phyloP scores from a whole-genome alignment of 768 basidiomycete species.

The Hygrophorus pudorinus region DNA sequence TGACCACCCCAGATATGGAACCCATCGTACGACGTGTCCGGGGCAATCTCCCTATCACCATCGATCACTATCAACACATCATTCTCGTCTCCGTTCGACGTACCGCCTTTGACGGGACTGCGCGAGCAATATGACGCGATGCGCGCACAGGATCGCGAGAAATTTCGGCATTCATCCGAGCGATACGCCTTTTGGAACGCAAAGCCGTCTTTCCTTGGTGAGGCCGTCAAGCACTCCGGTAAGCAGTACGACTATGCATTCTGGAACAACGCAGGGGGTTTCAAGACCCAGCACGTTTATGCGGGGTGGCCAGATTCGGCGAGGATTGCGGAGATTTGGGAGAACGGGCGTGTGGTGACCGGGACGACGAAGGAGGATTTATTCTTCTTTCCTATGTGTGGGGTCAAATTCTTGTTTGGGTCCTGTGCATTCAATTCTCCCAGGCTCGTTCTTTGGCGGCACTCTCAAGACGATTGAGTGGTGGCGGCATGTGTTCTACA shows the following conservation, averaged over 20 bases:
- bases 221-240: constrained; percentile 25
- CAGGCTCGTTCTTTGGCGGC: constrained; percentile 55
- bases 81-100: constrained; percentile 33
- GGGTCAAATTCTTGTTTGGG: constrained; percentile 32
- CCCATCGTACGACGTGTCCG: constrained; percentile 21
- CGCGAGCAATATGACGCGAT: constrained; percentile 28
- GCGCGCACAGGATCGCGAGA: constrained; percentile 39
- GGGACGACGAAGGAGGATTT: constrained; percentile 28
- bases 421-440: constrained; percentile 23
- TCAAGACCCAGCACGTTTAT: constrained; percentile 34
- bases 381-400: constrained; percentile 37
- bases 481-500: constrained; percentile 37
- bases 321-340: constrained; percentile 31
- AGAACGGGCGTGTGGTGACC: constrained; percentile 21
- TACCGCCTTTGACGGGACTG: constrained; percentile 32
- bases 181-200: constrained; percentile 48
- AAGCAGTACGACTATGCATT: constrained; percentile 42
- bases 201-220: constrained; percentile 39
- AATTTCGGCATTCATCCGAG: constrained; percentile 30
- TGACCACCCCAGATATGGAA: constrained; percentile 31
- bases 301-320: constrained; percentile 34
- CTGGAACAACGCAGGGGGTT: constrained; percentile 50
- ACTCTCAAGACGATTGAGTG: constrained; percentile 31
- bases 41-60: constrained; percentile 23
- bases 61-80: constrained; percentile 37